These are phyloP conservation scores for Hyparrhenia diplandra DNA, from an alignment of 176 grass and related monocot species.

Conservation along the genomic window DNA sequence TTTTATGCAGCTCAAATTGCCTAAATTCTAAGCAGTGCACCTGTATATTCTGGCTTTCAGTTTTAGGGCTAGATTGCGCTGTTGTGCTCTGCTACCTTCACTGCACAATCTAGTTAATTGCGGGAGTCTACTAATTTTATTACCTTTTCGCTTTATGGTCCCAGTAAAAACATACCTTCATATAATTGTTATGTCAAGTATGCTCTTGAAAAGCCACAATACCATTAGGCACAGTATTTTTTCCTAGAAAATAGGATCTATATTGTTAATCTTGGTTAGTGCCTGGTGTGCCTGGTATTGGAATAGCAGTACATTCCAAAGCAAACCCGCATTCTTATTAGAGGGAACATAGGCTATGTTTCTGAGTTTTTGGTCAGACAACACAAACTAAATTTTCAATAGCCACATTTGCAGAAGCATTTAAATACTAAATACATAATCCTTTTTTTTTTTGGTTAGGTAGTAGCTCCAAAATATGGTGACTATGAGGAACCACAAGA, in stretches of 20 bases:
- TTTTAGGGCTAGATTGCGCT: neutral
- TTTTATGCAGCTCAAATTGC: neutral
- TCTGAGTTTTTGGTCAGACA: neutral
- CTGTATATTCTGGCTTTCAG: neutral
- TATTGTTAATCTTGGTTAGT: neutral
- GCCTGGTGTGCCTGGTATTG: neutral
- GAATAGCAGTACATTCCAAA: neutral
- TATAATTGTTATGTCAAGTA: neutral
- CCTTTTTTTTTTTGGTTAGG: constrained; percentile 43
- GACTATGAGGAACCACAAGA: constrained; percentile 62
- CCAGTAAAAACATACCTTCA: neutral
- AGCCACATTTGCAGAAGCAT: neutral
- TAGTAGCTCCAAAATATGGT: constrained; percentile 71
- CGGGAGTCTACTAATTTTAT: neutral
- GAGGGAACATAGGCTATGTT: neutral
- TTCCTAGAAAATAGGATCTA: neutral
- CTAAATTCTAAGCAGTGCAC: neutral
- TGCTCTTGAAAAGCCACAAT: neutral
- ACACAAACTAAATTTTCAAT: constrained; percentile 15
- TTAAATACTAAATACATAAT: neutral
- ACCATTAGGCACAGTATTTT: neutral
- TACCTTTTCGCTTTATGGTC: neutral
- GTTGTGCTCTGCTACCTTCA: neutral
- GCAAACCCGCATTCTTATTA: neutral
- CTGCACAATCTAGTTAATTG: neutral